Evolutionary conservation across 2,329 filamentous ascomycete genomes (phyloP).

Genomic region (Colletotrichum somersetense): DNA sequence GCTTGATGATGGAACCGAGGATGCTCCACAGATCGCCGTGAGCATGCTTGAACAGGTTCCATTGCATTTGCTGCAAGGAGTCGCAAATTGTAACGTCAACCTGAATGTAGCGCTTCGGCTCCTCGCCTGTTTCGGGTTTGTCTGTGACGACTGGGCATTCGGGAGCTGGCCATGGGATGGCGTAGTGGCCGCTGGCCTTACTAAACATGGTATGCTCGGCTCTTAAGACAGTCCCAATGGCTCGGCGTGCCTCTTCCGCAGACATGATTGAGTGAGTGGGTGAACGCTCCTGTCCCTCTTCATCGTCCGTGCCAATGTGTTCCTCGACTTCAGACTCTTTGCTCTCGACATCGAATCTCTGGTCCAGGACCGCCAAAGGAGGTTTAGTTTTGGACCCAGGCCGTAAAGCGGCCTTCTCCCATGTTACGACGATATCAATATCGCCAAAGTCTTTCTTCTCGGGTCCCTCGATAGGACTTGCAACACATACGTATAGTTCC

Average conservation of each 20-base stretch:
- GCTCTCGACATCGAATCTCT: not conserved
- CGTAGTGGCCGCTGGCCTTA: slow-evolving; percentile 57
- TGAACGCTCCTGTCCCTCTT: not conserved
- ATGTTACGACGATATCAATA: slow-evolving; percentile 75
- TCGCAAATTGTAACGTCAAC: slow-evolving; percentile 74
- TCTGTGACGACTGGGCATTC: not conserved
- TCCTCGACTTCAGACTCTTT: not conserved
- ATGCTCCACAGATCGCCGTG: slow-evolving; percentile 80
- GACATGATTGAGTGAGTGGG: slow-evolving; percentile 1
- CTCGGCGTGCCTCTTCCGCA: not conserved
- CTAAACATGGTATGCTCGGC: slow-evolving; percentile 57
- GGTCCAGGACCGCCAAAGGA: no score
- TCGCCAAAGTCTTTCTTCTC: slow-evolving; percentile 78
- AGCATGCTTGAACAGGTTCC: slow-evolving; percentile 75
- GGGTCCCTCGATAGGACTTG: slow-evolving; percentile 75
- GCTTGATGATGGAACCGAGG: slow-evolving; percentile 73
- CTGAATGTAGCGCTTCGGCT: slow-evolving; percentile 65
- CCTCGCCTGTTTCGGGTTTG: not conserved
- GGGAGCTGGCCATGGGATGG: slow-evolving; percentile 66
- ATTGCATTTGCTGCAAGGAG: slow-evolving; percentile 61
- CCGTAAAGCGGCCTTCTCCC: slow-evolving; percentile 46
- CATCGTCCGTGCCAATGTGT: not conserved
- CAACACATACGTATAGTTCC: slow-evolving; percentile 66
- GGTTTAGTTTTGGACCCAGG: not conserved
- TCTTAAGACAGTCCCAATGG: slow-evolving; percentile 52